Percentiles rank a stretch among this genome's conserved stretches.
Conservation (phyloP, 2,329 filamentous ascomycete species). For the Beauveria scarabaeidicola region DNA sequence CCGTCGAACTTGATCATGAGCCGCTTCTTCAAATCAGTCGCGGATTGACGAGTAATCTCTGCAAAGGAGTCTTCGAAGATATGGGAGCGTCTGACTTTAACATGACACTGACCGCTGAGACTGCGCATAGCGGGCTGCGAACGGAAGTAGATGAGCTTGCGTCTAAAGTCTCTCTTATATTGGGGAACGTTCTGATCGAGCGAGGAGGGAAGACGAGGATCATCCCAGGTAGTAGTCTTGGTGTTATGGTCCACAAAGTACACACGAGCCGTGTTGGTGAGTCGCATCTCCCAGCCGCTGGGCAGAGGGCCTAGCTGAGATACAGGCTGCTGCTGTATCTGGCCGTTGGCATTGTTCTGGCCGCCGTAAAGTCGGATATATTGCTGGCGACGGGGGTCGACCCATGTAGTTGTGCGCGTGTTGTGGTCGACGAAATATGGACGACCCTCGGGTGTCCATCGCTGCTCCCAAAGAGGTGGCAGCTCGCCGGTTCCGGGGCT, state of each 20-base stretch:
- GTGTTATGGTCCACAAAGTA: slow-evolving; percentile 99
- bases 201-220: slow-evolving; percentile 88
- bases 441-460: slow-evolving; percentile 88
- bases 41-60: slow-evolving; percentile 94
- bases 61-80: slow-evolving; percentile 99
- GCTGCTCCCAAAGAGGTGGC: slow-evolving; percentile 91
- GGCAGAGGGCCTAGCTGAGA: slow-evolving; percentile 92
- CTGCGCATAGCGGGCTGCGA: slow-evolving; percentile 96
- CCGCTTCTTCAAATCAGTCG: slow-evolving; percentile 93
- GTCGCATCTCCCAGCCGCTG: slow-evolving; percentile 98
- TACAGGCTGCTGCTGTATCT: slow-evolving; percentile 93
- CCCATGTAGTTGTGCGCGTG: slow-evolving; percentile 95
- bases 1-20: slow-evolving; percentile 99
- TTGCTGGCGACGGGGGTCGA: slow-evolving; percentile 91
- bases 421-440: slow-evolving; percentile 99
- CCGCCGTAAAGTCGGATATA: slow-evolving; percentile 97
- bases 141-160: slow-evolving; percentile 98
- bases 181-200: slow-evolving; percentile 97
- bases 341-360: slow-evolving; percentile 74
- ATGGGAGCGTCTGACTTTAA: slow-evolving; percentile 91
- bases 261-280: slow-evolving; percentile 94
- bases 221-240: slow-evolving; percentile 98
- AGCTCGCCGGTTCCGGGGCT: slow-evolving; percentile 92
- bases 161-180: slow-evolving; percentile 97
- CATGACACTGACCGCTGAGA: slow-evolving; percentile 91